phyloP scores from a whole-genome alignment of 2,329 filamentous ascomycete species.

The Aspergillus neoniger region DNA sequence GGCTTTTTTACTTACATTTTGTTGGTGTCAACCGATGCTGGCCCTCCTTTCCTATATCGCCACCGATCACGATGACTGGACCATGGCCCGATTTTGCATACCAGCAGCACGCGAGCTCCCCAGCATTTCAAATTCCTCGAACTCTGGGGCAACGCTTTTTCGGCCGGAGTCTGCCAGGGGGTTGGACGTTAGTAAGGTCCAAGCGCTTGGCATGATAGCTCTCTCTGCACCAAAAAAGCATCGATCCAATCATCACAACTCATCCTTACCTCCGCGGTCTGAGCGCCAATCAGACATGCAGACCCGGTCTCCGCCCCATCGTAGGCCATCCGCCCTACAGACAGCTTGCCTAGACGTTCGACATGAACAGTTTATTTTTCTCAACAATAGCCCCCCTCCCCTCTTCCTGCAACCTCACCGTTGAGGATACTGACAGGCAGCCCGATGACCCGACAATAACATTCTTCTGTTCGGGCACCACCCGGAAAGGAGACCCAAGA shows the following conservation, averaged over 20 bases:
- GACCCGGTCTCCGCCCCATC: background rate
- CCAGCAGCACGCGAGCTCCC: background rate
- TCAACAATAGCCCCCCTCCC: background rate
- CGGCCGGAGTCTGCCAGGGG: background rate
- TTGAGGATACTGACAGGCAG: background rate
- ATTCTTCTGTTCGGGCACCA: background rate
- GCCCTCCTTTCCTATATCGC: background rate
- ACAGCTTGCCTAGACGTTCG: background rate
- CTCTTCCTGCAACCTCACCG: background rate
- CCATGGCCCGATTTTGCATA: background rate
- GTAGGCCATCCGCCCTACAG: background rate
- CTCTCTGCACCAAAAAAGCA: background rate
- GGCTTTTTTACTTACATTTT: background rate
- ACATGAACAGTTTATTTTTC: background rate
- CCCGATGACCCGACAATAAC: background rate
- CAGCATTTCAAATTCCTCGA: background rate
- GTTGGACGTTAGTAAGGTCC: background rate
- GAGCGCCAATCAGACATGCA: background rate
- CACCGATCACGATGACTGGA: background rate
- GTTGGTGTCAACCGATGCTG: background rate
- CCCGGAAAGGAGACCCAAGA: background rate
- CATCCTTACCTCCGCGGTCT: background rate
- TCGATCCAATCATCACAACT: background rate
- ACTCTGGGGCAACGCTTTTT: background rate
- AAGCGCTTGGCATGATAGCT: background rate